Percentiles rank a stretch among this genome's conserved stretches.
Evolutionary conservation across 257 asterid species (phyloP).

Genomic region (Capsicum chinense): DNA sequence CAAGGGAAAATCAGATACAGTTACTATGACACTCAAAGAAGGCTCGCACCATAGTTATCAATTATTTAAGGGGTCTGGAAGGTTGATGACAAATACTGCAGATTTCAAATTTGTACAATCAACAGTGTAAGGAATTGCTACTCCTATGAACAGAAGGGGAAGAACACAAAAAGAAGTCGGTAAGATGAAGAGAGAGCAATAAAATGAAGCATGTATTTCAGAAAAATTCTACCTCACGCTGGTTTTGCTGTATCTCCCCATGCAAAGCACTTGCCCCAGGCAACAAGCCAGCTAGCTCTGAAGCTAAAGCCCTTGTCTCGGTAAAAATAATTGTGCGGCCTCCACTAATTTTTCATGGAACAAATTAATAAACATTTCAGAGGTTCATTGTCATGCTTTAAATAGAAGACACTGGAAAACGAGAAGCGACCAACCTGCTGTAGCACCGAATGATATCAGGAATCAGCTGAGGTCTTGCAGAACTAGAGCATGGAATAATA

Average conservation of each 20-base stretch:
- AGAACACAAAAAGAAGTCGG: background rate
- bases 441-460: constrained; percentile 95
- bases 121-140: background rate
- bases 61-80: background rate
- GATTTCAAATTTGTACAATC: background rate
- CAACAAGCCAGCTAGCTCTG: constrained; percentile 87
- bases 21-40: background rate
- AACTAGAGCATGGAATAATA: constrained; percentile 85
- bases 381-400: constrained; percentile 21
- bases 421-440: constrained; percentile 68
- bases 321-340: constrained; percentile 94
- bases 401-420: background rate
- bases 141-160: background rate
- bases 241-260: constrained; percentile 95
- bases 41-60: background rate
- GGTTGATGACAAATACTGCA: constrained; percentile 5
- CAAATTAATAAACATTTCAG: constrained; percentile 13
- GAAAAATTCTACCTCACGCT: constrained; percentile 75
- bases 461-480: constrained; percentile 87
- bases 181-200: background rate
- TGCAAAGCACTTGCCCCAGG: constrained; percentile 98
- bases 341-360: constrained; percentile 59
- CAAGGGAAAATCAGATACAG: background rate
- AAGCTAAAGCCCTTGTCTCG: constrained; percentile 86
- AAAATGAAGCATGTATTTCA: constrained; percentile 10